phyloP scores from a whole-genome alignment of 371 early-diverging fungal species.

The Nematocida sp. region DNA sequence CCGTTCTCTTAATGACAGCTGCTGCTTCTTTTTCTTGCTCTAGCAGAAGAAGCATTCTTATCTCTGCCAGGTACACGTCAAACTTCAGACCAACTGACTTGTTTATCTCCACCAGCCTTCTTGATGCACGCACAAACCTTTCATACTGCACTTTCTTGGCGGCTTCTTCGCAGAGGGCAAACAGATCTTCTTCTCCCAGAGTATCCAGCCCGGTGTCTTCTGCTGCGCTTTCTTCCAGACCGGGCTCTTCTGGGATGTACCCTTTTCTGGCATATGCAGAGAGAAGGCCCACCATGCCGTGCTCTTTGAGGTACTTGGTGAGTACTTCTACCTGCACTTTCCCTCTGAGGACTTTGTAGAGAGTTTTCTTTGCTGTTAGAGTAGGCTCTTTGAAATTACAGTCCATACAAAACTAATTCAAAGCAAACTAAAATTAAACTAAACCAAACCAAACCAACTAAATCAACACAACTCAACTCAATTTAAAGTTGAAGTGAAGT shows the following conservation, averaged over 20 bases:
- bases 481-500: neutral
- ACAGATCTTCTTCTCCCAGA: slow-evolving; percentile 22
- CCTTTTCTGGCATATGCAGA: neutral
- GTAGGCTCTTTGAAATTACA: slow-evolving; percentile 36
- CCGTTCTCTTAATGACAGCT: neutral
- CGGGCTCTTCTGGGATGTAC: neutral
- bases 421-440: neutral
- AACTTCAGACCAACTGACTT: slow-evolving; percentile 1
- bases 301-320: neutral
- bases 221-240: neutral
- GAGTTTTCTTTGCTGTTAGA: slow-evolving; percentile 6
- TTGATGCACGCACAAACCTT: neutral
- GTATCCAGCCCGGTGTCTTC: neutral
- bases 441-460: neutral
- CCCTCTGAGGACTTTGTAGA: neutral
- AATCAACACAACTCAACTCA: neutral
- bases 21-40: neutral
- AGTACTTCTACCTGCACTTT: neutral
- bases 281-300: slow-evolving; percentile 4
- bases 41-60: slow-evolving; percentile 32
- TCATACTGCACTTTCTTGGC: slow-evolving; percentile 15
- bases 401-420: slow-evolving; percentile 31
- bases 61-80: slow-evolving; percentile 29
- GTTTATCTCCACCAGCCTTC: slow-evolving; percentile 27
- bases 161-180: neutral